A percentile compares a stretch with the other conserved stretches of the same genome.
phyloP scores from a whole-genome alignment of 192 early-diverging fungal genomes.

The Backusella macrospora region DNA sequence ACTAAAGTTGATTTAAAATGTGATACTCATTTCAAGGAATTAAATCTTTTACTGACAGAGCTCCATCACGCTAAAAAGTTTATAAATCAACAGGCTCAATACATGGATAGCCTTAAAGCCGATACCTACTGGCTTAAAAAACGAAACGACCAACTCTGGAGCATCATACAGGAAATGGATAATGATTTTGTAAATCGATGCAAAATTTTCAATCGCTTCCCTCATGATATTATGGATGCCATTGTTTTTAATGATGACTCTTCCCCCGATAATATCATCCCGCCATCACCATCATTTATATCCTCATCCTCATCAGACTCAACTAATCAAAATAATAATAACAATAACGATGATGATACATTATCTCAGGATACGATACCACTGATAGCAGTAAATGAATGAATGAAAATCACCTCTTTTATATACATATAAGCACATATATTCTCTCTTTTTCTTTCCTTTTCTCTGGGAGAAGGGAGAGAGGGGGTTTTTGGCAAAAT shows the following conservation, averaged over 20 bases:
- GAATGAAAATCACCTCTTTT: background rate
- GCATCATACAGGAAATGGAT: conserved; percentile 7
- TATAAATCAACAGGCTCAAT: conserved; percentile 24
- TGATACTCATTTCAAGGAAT: background rate
- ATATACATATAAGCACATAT: background rate
- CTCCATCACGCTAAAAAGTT: conserved; percentile 27
- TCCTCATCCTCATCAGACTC: background rate
- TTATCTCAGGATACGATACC: background rate
- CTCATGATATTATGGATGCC: background rate
- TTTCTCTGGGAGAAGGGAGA: too few relatives aligned
- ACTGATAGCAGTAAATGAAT: background rate
- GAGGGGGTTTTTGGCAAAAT: too few relatives aligned
- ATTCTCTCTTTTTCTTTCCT: too few relatives aligned
- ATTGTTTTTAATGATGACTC: background rate
- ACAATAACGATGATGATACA: background rate
- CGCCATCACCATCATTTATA: background rate
- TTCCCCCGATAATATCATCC: background rate
- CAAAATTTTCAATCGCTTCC: conserved; percentile 10
- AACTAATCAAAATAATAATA: background rate
- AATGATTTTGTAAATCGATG: conserved; percentile 15
- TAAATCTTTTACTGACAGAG: conserved; percentile 4
- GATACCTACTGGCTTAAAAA: conserved; percentile 25
- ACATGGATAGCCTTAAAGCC: conserved; percentile 23
- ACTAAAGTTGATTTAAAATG: conserved; percentile 8
- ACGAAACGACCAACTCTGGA: conserved; percentile 13